Percentiles rank a stretch among this genome's conserved stretches.
phyloP scores from a whole-genome alignment of 495 filamentous ascomycete genomes.

The Daldinia caldariorum region DNA sequence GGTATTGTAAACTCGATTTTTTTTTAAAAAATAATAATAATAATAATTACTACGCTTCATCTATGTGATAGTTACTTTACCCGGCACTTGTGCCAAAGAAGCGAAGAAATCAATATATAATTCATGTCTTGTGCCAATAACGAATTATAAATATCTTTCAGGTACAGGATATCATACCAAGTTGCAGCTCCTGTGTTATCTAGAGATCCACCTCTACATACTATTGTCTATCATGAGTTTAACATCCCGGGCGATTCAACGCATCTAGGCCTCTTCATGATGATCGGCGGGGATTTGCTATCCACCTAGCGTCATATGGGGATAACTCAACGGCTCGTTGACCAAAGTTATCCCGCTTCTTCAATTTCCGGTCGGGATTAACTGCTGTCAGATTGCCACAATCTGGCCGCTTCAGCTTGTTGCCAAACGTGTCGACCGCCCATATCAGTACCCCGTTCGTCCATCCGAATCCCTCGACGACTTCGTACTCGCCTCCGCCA shows the following conservation, averaged over 20 bases:
- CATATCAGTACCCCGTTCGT: constrained; percentile 63
- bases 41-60: neutral
- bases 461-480: constrained; percentile 64
- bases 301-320: constrained; percentile 51
- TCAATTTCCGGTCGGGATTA: constrained; percentile 36
- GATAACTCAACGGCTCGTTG: constrained; percentile 56
- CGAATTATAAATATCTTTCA: neutral
- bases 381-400: constrained; percentile 57
- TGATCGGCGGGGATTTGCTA: constrained; percentile 49
- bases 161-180: neutral
- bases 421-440: constrained; percentile 58
- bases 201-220: neutral
- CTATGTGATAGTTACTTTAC: neutral
- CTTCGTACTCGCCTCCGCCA: constrained; percentile 60
- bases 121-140: neutral
- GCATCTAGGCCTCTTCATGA: neutral
- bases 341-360: constrained; percentile 26
- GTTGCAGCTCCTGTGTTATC: neutral
- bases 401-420: constrained; percentile 53
- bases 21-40: no score
- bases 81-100: neutral
- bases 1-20: no score
- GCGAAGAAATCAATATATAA: no score
- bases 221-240: neutral
- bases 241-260: neutral